These are phyloP conservation scores for Coemansia sp. DNA, from an alignment of 192 early-diverging fungal species.

Conservation along the genomic window DNA sequence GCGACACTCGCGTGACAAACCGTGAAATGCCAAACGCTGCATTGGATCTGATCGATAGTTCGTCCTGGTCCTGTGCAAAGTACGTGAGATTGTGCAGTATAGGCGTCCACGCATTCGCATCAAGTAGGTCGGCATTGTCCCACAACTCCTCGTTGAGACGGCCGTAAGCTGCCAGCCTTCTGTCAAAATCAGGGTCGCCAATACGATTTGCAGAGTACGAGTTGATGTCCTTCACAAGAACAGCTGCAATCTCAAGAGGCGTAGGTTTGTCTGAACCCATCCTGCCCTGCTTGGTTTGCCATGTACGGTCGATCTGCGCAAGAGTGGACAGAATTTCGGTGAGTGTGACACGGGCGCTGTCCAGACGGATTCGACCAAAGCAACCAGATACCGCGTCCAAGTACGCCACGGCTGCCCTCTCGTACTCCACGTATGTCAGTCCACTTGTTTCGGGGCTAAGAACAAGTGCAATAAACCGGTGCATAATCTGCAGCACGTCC, in stretches of 20 bases:
- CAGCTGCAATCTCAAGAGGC: constrained; percentile 55
- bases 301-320: constrained; percentile 58
- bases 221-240: constrained; percentile 75
- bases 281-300: not conserved
- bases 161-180: constrained; percentile 74
- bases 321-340: constrained; percentile 65
- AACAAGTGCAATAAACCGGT: constrained; percentile 77
- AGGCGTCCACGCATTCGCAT: constrained; percentile 80
- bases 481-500: constrained; percentile 80
- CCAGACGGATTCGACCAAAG: constrained; percentile 66
- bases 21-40: constrained; percentile 71
- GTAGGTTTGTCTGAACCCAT: not conserved
- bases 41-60: constrained; percentile 85
- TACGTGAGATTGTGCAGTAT: constrained; percentile 85
- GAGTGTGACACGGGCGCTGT: constrained; percentile 66
- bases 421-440: constrained; percentile 14
- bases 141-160: constrained; percentile 72
- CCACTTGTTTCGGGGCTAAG: constrained; percentile 18
- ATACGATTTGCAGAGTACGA: constrained; percentile 70
- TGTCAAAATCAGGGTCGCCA: constrained; percentile 87
- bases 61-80: constrained; percentile 78
- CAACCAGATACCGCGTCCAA: constrained; percentile 67
- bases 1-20: constrained; percentile 65
- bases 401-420: constrained; percentile 58
- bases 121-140: constrained; percentile 50